These are phyloP conservation scores for Tricholoma hemisulphureum DNA, from an alignment of 768 basidiomycete genomes.

Conservation along the genomic window DNA sequence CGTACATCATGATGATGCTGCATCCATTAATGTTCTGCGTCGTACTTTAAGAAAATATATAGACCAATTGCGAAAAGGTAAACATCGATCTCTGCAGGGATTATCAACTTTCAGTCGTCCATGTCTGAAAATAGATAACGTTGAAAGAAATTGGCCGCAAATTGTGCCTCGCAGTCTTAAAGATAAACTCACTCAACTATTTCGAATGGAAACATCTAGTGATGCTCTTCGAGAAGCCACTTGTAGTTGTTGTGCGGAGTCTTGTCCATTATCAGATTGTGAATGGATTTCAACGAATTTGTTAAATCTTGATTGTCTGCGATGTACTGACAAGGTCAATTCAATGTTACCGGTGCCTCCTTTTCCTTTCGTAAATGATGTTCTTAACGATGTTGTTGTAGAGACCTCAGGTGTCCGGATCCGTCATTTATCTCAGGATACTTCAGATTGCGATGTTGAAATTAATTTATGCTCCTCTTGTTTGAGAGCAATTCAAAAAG, in stretches of 20 bases:
- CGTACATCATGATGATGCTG: background rate
- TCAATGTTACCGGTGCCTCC: too few species aligned
- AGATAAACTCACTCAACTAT: background rate
- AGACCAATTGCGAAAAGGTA: background rate
- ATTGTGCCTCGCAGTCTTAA: background rate
- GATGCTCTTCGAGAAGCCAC: background rate
- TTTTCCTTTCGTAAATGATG: background rate
- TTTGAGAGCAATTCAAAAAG: slow-evolving; percentile 4
- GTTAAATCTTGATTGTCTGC: background rate
- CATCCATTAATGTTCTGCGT: background rate
- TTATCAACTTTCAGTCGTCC: too few species aligned
- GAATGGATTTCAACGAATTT: background rate
- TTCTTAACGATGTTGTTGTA: background rate
- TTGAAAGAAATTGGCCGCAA: background rate
- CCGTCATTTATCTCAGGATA: too few species aligned
- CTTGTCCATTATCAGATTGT: background rate
- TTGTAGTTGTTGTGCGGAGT: background rate
- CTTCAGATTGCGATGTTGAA: background rate
- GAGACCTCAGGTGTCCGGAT: background rate
- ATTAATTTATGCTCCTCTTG: background rate
- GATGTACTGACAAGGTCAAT: background rate
- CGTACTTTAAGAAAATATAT: background rate
- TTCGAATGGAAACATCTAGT: background rate
- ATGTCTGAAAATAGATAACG: too few species aligned
- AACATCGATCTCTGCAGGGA: background rate